Percentiles rank a stretch among this genome's conserved stretches.
Conservation (phyloP, 257 asterid species). For the Forsythia viridissima region DNA sequence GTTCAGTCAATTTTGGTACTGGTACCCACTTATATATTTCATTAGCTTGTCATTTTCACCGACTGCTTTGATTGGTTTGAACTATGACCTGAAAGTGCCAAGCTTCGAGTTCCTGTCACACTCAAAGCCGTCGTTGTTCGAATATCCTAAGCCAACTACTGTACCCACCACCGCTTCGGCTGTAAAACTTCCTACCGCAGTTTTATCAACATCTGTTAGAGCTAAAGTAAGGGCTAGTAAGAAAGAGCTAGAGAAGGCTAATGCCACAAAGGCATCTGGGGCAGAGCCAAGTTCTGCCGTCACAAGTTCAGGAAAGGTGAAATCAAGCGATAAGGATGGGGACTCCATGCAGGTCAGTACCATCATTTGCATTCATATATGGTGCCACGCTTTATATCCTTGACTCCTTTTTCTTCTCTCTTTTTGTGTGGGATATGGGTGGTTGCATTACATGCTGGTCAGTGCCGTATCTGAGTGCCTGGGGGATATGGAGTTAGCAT, state of each 20-base stretch:
- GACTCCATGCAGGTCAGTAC: conserved; percentile 80
- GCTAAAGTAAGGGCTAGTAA: conserved; percentile 83
- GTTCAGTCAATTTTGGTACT: conserved; percentile 96
- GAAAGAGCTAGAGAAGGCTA: conserved; percentile 82
- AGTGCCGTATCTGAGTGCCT: too few species aligned
- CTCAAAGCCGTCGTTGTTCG: conserved; percentile 90
- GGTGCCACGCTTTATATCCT: neutral
- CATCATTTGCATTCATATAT: neutral
- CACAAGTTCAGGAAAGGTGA: conserved; percentile 56
- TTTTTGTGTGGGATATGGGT: neutral
- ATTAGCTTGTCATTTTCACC: conserved; percentile 92
- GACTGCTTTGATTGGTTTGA: conserved; percentile 87
- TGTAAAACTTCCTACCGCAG: conserved; percentile 85
- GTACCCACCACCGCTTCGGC: conserved; percentile 71
- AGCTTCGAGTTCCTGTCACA: conserved; percentile 86
- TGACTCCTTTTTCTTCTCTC: neutral
- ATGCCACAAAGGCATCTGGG: conserved; percentile 53
- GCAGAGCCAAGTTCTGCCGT: conserved; percentile 43
- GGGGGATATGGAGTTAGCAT: too few species aligned
- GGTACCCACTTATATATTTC: conserved; percentile 95
- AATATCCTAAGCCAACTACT: conserved; percentile 83
- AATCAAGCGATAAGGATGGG: conserved; percentile 65
- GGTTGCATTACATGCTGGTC: neutral
- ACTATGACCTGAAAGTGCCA: conserved; percentile 87
- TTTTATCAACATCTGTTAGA: conserved; percentile 84